Evolutionary conservation across 2,329 filamentous ascomycete species (phyloP), one percentile per base, ranked within the genome.

Genomic region (Lithohypha guttulata): DNA sequence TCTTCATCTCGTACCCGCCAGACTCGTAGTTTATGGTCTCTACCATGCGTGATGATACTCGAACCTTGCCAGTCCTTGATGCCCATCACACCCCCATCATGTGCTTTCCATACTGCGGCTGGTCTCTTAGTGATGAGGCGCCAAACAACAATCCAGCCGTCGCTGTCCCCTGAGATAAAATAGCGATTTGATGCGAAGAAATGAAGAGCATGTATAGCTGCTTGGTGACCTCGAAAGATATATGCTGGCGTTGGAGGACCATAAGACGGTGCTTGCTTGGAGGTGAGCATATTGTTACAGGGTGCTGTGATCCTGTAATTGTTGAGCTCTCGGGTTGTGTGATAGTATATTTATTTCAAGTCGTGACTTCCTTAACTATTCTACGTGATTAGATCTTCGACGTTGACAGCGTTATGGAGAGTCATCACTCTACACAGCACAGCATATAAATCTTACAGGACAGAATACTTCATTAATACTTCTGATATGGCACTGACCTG

Each of bases 131-230:
- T 83, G 18, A 79, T 72, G 26, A 93, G 65, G 55, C 84, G 80
- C 91, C 91, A 98, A 15, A 86, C 64, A 5, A 93, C 73, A 22
- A 94, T 69, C 70, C 81, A 95, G 43, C 91, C 91, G 28, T 94
- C 83, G 6, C 85, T 83, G 61, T 98, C 91, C 23, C 83, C 89
- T 1, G 85, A 91, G 9, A 84, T 66, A 4, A 98, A 75, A 22
- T 84, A 79, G 42, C 75, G 70, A 57, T 95, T 94, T 27, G 65
- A 59, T 38, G 75, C 71, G 49, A 84, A 68, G 55, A 96, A 89
- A 37, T 72, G 65, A 3, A 87, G 70, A 14, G 77, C 74, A 56
- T 95, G 86, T 33, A 95, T 78, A 48, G 85, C 78, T 1, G 81
- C 71, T 39, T 75, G 72, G 64, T 96, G 91, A 37, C 91, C 91